Evolutionary conservation across 164 flowering plant species (phyloP), one percentile per base, ranked within the genome.

Genomic region (Taxillus chinensis): DNA sequence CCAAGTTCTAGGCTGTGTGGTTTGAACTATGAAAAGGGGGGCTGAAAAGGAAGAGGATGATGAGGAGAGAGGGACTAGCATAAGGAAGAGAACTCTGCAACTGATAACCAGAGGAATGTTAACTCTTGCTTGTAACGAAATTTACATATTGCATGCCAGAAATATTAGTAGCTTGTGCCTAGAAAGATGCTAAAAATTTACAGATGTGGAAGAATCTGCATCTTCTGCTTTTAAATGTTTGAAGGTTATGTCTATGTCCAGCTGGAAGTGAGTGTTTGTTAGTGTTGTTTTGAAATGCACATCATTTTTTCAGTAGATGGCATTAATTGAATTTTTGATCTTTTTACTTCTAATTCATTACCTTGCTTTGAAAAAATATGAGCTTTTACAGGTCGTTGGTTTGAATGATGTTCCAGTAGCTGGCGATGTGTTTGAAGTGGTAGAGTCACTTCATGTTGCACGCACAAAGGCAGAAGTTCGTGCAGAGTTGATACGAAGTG

Each of bases 361-460:
- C 8, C 10, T n/a, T 55, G 16, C 55, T 27, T 27, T 2, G 27
- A 27, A 27, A 27, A 27, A 39, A n/a, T 16, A 15, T 60, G 17
- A 62, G 39, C n/a, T 65, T 43, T 39, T 59, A 37, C 82, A 89
- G 96, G 88, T 92, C 42, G 81, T 81, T 75, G 98, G 98, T 46
- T 71, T 92, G 60, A 86, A 76, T 64, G 81, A 81, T 78, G 98
- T 92, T 45, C 95, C 96, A 43, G 65, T 75, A 73, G 98, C 96
- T 60, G 98, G 98, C 69, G 95, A 92, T 71, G 91, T 82, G 65
- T 92, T 89, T 73, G 93, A 89, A 78, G 88, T 86, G 69, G 89
- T 92, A 60, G 78, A 60, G 37, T 82, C 96, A 64, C 84, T 92
- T 65, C 95, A 85, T 64, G 17, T 79, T 69, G 98, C 96, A 39